Evolutionary conservation across 306 rosid genomes (phyloP).

Genomic region (Hippophae tibetana): DNA sequence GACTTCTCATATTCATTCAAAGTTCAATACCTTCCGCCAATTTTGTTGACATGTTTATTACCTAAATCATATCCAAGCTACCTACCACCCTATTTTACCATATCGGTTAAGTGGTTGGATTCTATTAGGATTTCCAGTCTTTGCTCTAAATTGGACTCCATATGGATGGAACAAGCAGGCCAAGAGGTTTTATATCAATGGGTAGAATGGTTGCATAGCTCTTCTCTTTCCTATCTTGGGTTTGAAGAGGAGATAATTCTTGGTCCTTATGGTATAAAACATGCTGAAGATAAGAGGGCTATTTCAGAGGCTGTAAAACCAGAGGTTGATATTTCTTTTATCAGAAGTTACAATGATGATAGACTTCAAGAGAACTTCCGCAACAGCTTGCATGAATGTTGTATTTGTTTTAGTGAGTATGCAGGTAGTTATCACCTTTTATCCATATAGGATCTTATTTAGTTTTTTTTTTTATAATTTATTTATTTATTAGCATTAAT

Average conservation of each 20-base stretch:
- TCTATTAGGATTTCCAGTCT: conserved; percentile 39
- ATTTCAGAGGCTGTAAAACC: conserved; percentile 43
- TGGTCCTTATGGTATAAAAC: conserved; percentile 49
- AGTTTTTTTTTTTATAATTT: background rate
- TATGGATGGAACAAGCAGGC: conserved; percentile 69
- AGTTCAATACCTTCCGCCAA: conserved; percentile 72
- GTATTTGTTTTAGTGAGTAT: conserved; percentile 67
- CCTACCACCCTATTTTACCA: conserved; percentile 54
- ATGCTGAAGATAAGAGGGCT: conserved; percentile 46
- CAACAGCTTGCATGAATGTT: conserved; percentile 54
- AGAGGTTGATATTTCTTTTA: conserved; percentile 55
- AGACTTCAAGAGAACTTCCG: conserved; percentile 52
- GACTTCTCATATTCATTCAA: conserved; percentile 57
- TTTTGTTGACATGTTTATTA: conserved; percentile 67
- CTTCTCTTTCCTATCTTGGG: conserved; percentile 58
- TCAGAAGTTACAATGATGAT: conserved; percentile 53
- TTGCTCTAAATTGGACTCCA: conserved; percentile 62
- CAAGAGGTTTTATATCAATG: conserved; percentile 80
- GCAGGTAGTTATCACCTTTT: conserved; percentile 44
- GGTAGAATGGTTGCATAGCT: conserved; percentile 77
- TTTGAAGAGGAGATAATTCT: conserved; percentile 52
- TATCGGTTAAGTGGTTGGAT: conserved; percentile 69
- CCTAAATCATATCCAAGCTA: conserved; percentile 84
- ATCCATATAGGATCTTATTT: background rate
- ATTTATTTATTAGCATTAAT: background rate